A percentile compares a stretch with the other conserved stretches of the same genome.
Conservation (phyloP, 2,329 filamentous ascomycete genomes). For the Botrytis squamosa region DNA sequence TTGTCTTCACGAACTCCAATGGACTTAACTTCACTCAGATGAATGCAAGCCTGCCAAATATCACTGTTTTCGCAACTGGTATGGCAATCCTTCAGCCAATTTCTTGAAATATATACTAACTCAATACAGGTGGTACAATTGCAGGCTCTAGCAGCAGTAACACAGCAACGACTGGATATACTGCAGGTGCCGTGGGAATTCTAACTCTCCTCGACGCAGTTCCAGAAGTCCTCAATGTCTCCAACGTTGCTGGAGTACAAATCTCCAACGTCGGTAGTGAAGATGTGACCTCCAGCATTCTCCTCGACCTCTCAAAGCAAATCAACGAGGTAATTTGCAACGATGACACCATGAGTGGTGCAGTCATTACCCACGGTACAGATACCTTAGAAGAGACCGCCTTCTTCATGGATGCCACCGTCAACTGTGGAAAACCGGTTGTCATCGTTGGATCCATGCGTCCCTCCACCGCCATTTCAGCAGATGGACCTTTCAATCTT, state of each 20-base stretch:
- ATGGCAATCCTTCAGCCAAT: background rate
- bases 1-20: constrained; percentile 32
- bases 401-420: constrained; percentile 60
- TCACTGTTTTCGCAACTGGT: constrained; percentile 35
- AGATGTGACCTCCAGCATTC: constrained; percentile 49
- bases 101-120: constrained; percentile 24
- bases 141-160: constrained; percentile 51
- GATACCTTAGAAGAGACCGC: constrained; percentile 64
- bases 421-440: constrained; percentile 58
- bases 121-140: constrained; percentile 55
- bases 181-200: constrained; percentile 41
- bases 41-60: constrained; percentile 30
- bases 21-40: constrained; percentile 35
- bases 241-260: constrained; percentile 54
- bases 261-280: constrained; percentile 50
- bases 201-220: constrained; percentile 52
- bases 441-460: constrained; percentile 63
- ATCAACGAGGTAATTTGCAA: constrained; percentile 46
- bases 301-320: constrained; percentile 48
- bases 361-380: constrained; percentile 63
- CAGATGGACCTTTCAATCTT: constrained; percentile 63
- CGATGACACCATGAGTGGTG: constrained; percentile 44
- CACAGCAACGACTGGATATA: constrained; percentile 55
- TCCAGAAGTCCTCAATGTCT: constrained; percentile 53
- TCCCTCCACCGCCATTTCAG: constrained; percentile 59